Base-by-base conservation (phyloP, 306 rosid genomes). In the Malus sylvestris region DNA sequence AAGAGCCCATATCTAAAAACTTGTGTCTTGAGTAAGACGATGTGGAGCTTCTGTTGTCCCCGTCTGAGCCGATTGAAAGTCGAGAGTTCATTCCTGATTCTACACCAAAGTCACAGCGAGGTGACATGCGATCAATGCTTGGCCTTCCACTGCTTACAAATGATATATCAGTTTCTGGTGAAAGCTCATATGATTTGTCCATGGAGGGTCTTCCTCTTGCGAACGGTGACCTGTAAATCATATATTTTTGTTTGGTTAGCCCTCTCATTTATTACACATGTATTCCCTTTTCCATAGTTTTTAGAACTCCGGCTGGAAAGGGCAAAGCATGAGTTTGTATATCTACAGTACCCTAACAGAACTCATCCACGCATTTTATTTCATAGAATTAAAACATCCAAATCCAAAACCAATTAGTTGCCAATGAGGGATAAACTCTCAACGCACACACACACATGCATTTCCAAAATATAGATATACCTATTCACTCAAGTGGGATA, bases 101-200 rank as follows among this genome's bases (percentile, higher is more conserved):
- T 60, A 57, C 19, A 8, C 79, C 81, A 1, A 29, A 5, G 33
- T 83, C 91, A 40, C 70, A 79, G 10, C 60, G 4, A 71, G 89
- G 85, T 77, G 76, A 81, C 72, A 76, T 27, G 61, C 72, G 76
- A 27, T 89, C 93, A 60, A 65, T 3, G 45, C 91, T 81, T 44
- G 91, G 83, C 81, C 82, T 83, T 85, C 83, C 93, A 38, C 63
- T 42, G 67, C 91, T 85, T 84, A 89, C 91, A 46, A 80, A 87
- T 70, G 93, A 89, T 75, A 85, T 87, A 70, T 89, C 93, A 4
- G 70, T 77, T 12, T 87, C 91, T 4, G 73, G 13, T 16, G 83
- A 57, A 32, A 83, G 60, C 77, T 83, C 89, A 22, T 66, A 80
- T 8, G 85, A n/a, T 75, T 44, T 89, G 80, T 73, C 71, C 72